Evolutionary conservation across 1,139 yeast species (phyloP).

Genomic region (Petasospora rhodanensis): DNA sequence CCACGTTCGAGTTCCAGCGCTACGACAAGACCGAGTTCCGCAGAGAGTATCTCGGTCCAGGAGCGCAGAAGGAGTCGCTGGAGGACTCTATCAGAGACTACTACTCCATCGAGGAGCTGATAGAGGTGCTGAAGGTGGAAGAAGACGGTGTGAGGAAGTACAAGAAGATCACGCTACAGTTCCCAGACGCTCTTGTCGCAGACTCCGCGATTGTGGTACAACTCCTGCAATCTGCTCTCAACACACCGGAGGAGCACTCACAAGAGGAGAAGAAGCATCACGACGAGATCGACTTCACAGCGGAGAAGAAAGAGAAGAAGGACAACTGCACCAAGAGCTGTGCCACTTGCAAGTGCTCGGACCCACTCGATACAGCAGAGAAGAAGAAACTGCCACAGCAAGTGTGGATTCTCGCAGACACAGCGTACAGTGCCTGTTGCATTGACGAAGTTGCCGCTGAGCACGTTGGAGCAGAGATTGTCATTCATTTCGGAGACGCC

Average conservation of each 20-base stretch:
- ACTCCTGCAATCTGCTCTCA: constrained; percentile 34
- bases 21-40: constrained; percentile 31
- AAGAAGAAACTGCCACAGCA: constrained; percentile 25
- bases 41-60: constrained; percentile 33
- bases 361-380: constrained; percentile 24
- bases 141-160: constrained; percentile 30
- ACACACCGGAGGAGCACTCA: constrained; percentile 1
- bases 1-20: constrained; percentile 41
- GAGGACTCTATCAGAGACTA: constrained; percentile 38
- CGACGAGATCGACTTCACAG: constrained; percentile 4
- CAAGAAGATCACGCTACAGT: constrained; percentile 71
- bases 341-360: constrained; percentile 21
- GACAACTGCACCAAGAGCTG: constrained; percentile 23
- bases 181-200: constrained; percentile 75
- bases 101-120: constrained; percentile 48
- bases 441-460: constrained; percentile 96
- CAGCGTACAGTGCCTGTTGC: constrained; percentile 93
- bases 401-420: constrained; percentile 83
- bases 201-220: constrained; percentile 74
- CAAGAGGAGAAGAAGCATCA: constrained; percentile 1
- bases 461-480: constrained; percentile 81
- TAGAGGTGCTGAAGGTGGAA: constrained; percentile 33
- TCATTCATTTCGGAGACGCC: constrained; percentile 93
- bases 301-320: constrained; percentile 10
- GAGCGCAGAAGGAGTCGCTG: constrained; percentile 27